Conservation (phyloP, 495 filamentous ascomycete species). For the Ramalina peruviana region DNA sequence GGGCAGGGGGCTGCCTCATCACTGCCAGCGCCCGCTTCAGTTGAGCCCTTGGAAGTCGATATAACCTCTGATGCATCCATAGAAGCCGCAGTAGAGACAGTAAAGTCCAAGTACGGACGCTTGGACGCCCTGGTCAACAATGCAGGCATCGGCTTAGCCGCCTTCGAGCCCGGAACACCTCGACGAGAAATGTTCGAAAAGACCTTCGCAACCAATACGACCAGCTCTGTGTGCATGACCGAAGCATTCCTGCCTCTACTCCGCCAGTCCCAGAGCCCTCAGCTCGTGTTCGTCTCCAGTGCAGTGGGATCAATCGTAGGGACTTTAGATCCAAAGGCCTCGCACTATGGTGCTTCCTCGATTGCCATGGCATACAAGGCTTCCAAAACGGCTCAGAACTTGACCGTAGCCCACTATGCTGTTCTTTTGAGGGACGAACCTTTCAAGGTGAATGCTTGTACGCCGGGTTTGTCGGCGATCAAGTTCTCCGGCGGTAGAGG, state of each 20-base stretch:
- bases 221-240: slow-evolving; percentile 24
- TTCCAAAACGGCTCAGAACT: slow-evolving; percentile 29
- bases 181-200: slow-evolving; percentile 17
- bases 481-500: neutral
- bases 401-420: slow-evolving; percentile 23
- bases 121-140: slow-evolving; percentile 30
- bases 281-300: slow-evolving; percentile 30
- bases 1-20: slow-evolving; percentile 11
- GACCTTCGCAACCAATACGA: slow-evolving; percentile 26
- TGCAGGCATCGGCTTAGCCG: slow-evolving; percentile 10
- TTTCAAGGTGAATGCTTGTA: slow-evolving; percentile 10
- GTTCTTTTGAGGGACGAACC: slow-evolving; percentile 8
- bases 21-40: slow-evolving; percentile 14
- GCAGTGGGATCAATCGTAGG: slow-evolving; percentile 19
- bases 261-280: slow-evolving; percentile 22
- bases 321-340: neutral
- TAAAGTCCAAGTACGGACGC: slow-evolving; percentile 19
- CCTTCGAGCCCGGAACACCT: neutral
- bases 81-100: slow-evolving; percentile 19
- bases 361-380: slow-evolving; percentile 17
- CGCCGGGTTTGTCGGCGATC: neutral
- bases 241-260: slow-evolving; percentile 34
- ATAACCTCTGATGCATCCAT: slow-evolving; percentile 29
- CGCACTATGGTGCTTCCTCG: neutral
- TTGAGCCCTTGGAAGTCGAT: slow-evolving; percentile 25